phyloP scores from a whole-genome alignment of 495 filamentous ascomycete species.

The Oleoguttula mirabilis region DNA sequence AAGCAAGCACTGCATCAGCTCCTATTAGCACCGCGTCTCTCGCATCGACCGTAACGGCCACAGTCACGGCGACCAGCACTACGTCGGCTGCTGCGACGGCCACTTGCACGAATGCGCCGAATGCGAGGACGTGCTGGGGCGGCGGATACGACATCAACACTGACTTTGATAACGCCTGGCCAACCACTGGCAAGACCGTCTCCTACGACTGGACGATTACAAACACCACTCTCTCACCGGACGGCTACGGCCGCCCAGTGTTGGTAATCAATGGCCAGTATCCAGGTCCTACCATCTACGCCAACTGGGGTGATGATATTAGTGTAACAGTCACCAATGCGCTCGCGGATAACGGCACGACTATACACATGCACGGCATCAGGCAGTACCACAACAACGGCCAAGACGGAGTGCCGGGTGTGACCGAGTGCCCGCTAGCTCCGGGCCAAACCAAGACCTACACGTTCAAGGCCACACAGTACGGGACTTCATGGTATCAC shows the following conservation, averaged over 20 bases:
- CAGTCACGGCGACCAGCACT: background rate
- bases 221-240: conserved; percentile 17
- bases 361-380: conserved; percentile 32
- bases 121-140: conserved; percentile 20
- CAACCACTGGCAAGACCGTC: conserved; percentile 19
- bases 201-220: conserved; percentile 15
- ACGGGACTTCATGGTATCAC: conserved; percentile 32
- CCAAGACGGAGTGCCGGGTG: conserved; percentile 28
- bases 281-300: conserved; percentile 27
- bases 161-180: conserved; percentile 22
- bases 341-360: conserved; percentile 29
- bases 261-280: conserved; percentile 26
- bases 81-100: conserved; percentile 1
- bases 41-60: background rate
- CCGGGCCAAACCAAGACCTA: conserved; percentile 28
- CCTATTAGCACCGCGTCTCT: background rate
- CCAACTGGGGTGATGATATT: conserved; percentile 30
- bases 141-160: conserved; percentile 19
- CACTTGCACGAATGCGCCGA: conserved; percentile 19
- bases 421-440: conserved; percentile 31
- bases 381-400: conserved; percentile 24
- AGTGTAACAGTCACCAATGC: conserved; percentile 27
- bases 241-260: conserved; percentile 6
- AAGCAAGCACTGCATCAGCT: no score
- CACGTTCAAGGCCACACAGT: conserved; percentile 28